Conservation (phyloP, 305 asterid genomes). For the Fraxinus sp. region DNA sequence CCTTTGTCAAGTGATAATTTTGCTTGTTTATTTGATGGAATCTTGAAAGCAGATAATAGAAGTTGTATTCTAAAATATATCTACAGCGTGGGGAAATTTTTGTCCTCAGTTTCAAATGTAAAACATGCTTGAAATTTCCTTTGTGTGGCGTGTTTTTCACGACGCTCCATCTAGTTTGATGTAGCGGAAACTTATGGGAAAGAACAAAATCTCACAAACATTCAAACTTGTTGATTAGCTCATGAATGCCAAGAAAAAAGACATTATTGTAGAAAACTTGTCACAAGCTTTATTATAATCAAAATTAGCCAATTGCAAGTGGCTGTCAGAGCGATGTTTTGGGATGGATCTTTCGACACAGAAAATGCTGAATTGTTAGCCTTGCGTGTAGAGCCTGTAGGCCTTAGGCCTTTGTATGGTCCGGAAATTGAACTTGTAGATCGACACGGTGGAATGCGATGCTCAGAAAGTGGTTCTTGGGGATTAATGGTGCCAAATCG, state of each 20-base stretch:
- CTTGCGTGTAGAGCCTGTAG: no score
- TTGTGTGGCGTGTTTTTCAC: background rate
- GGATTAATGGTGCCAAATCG: background rate
- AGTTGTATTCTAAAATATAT: background rate
- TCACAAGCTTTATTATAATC: background rate
- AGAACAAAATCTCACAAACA: background rate
- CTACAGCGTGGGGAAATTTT: background rate
- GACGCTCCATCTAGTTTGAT: background rate
- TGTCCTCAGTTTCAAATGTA: background rate
- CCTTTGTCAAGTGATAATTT: slow-evolving; percentile 16
- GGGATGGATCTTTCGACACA: background rate
- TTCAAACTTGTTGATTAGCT: no score
- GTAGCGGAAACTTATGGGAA: background rate
- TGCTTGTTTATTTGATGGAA: slow-evolving; percentile 7
- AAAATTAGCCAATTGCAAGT: background rate
- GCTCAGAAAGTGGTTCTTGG: background rate
- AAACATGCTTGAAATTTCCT: background rate
- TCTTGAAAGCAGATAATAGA: slow-evolving; percentile 13
- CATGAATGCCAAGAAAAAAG: background rate
- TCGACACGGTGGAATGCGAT: background rate
- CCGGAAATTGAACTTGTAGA: background rate
- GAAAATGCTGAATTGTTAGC: no score
- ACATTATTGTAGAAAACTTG: background rate
- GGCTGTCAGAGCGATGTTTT: background rate
- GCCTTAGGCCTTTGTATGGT: background rate